Percentiles rank a stretch among this genome's conserved stretches.
Evolutionary conservation across 2,329 filamentous ascomycete genomes (phyloP).

Genomic region (Ceratocystis alfenasii): DNA sequence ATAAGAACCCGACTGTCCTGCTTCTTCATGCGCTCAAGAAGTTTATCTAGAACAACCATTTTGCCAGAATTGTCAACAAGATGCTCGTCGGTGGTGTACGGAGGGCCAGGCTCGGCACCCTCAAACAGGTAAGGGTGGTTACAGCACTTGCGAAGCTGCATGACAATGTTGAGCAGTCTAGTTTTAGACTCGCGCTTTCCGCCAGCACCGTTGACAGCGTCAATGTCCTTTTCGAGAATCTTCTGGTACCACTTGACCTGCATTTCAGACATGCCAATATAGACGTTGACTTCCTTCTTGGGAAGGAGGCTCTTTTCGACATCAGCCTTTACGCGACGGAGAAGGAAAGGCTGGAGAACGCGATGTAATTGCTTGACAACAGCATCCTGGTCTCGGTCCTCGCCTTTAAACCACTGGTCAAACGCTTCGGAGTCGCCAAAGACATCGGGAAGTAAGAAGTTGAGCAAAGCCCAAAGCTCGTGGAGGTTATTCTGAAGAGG

Average conservation of each 20-base stretch:
- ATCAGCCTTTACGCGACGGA: slow-evolving; percentile 92
- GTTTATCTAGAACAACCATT: slow-evolving; percentile 92
- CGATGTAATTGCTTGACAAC: slow-evolving; percentile 93
- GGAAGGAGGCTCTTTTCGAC: slow-evolving; percentile 95
- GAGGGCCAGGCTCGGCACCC: slow-evolving; percentile 89
- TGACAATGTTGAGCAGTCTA: slow-evolving; percentile 91
- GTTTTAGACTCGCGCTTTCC: slow-evolving; percentile 98
- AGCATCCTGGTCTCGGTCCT: slow-evolving; percentile 81
- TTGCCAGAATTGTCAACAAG: slow-evolving; percentile 87
- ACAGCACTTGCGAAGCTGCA: slow-evolving; percentile 98
- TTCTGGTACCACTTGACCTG: slow-evolving; percentile 99
- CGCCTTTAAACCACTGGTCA: slow-evolving; percentile 92
- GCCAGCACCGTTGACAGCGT: slow-evolving; percentile 91
- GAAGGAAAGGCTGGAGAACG: slow-evolving; percentile 81
- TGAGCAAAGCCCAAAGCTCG: slow-evolving; percentile 92
- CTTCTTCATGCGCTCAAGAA: slow-evolving; percentile 67
- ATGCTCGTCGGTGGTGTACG: slow-evolving; percentile 97
- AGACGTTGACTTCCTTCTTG: slow-evolving; percentile 95
- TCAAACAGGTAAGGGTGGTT: slow-evolving; percentile 98
- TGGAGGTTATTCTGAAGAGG: slow-evolving; percentile 96
- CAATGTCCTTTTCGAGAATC: slow-evolving; percentile 97
- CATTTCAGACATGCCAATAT: slow-evolving; percentile 98
- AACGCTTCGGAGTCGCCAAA: slow-evolving; percentile 96
- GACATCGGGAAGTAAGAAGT: slow-evolving; percentile 94
- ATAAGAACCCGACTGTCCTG: slow-evolving; percentile 94